phyloP scores from a whole-genome alignment of 164 flowering plant genomes.

The Annona cherimola region DNA sequence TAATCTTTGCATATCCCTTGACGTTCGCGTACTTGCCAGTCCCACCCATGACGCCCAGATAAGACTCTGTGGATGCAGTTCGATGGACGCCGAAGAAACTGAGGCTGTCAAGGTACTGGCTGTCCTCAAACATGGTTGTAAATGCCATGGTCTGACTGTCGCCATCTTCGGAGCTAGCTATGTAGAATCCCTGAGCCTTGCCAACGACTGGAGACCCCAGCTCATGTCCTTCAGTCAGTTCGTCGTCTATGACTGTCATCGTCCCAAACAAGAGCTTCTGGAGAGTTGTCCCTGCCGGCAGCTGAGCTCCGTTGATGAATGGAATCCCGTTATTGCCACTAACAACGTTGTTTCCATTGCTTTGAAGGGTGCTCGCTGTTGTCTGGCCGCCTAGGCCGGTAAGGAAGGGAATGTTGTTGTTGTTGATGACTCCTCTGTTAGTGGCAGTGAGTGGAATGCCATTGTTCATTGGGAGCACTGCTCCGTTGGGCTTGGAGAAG shows the following conservation, averaged over 20 bases:
- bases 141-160: conserved; percentile 55
- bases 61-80: conserved; percentile 47
- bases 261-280: conserved; percentile 61
- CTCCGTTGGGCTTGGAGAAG: conserved; percentile 71
- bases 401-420: conserved; percentile 25
- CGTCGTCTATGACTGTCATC: conserved; percentile 60
- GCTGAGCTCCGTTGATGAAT: conserved; percentile 32
- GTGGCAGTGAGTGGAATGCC: conserved; percentile 43
- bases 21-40: conserved; percentile 71
- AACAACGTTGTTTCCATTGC: conserved; percentile 16
- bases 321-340: conserved; percentile 24
- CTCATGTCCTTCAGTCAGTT: conserved; percentile 58
- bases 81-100: conserved; percentile 66
- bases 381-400: conserved; percentile 26
- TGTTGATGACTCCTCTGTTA: conserved; percentile 33
- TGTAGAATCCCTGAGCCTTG: conserved; percentile 66
- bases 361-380: conserved; percentile 5
- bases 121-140: conserved; percentile 52
- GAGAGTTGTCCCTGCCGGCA: conserved; percentile 38
- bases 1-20: conserved; percentile 49
- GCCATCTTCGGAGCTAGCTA: conserved; percentile 62
- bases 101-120: conserved; percentile 37
- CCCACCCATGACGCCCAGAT: conserved; percentile 72
- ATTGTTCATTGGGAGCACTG: conserved; percentile 42
- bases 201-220: conserved; percentile 57